Evolutionary conservation across 495 filamentous ascomycete species (phyloP).

Genomic region (Parathielavia appendiculata): DNA sequence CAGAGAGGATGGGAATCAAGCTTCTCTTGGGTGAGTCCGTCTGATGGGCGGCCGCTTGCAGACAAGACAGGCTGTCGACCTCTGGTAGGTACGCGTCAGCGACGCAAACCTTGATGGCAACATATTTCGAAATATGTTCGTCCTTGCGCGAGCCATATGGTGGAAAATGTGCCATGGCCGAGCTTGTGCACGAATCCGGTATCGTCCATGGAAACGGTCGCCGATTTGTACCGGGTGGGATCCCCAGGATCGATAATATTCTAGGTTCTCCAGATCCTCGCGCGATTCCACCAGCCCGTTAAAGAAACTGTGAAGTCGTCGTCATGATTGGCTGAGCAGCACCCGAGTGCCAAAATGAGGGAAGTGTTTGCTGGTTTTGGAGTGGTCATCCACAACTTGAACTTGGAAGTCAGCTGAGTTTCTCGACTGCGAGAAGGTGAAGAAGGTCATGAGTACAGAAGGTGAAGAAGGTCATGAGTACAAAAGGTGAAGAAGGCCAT

Average conservation of each 20-base stretch:
- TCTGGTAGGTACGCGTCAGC: conserved; percentile 14
- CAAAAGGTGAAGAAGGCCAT: too few relatives aligned
- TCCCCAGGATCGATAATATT: conserved; percentile 38
- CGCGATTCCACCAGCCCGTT: too few relatives aligned
- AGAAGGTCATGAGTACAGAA: too few relatives aligned
- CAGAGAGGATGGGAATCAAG: conserved; percentile 33
- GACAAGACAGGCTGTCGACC: conserved; percentile 13
- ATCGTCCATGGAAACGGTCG: conserved; percentile 33
- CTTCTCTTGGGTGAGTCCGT: background rate
- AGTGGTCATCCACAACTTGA: background rate
- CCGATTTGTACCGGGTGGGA: conserved; percentile 41
- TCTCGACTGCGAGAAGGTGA: too few relatives aligned
- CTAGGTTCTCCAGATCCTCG: conserved; percentile 19
- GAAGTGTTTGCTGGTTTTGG: background rate
- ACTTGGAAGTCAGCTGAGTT: too few relatives aligned
- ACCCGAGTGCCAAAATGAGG: background rate
- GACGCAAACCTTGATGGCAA: conserved; percentile 30
- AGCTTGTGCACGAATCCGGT: conserved; percentile 41
- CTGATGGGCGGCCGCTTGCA: background rate
- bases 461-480: too few relatives aligned
- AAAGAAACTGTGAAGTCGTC: background rate
- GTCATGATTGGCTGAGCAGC: background rate
- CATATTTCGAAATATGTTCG: conserved; percentile 17
- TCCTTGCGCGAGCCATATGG: conserved; percentile 44
- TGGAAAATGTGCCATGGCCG: conserved; percentile 41